Base-by-base conservation (phyloP, 371 early-diverging fungal genomes). In the Mucor piriformis region DNA sequence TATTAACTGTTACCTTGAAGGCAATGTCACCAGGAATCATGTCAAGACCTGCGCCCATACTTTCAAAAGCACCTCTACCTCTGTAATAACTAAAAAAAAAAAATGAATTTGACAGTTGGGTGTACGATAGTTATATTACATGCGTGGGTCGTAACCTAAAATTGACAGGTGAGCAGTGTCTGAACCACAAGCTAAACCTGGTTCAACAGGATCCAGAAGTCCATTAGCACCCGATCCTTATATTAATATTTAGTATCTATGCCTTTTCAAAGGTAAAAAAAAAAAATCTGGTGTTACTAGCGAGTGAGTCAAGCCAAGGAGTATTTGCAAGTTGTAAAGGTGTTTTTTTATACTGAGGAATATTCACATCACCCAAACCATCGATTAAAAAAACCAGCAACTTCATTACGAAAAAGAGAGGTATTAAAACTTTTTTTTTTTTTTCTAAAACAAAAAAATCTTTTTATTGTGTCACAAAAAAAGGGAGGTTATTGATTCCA, bases 11-110 rank as follows among this genome's bases (percentile, higher is more conserved):
- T 70, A 82, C 82, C 59, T 83, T 83, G 47, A 83, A 83, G 2
- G 83, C 83, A 65, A 83, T 82, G 59, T 83, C 83, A 13, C 83
- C 83, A 15, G 78, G 83, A 12, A 66, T 61, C 79, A 83, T 75
- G 20, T 73, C 73, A 29, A 83, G 53, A 2, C 83, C 83, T 21
- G 82, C 81, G 6, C 83, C 83, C 80, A 83, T 79, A 7, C 76
- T 70, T 60, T 83, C 83, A 76, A 82, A 83, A 1, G 83, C 83
- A 16, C 83, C 83, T 56, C 83, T 65, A 35, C 83, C 83, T 37
- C 72, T 59, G 54, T 81, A 81, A 62, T 73, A 66, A 13, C 83
- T 83, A 42, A 16, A 3, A 6, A 16, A 2, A 13, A 2, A 11
- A 32, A 15, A 43, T 15, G 15, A 34, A 25, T 25, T 24, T 4